Conservation (phyloP, 192 early-diverging fungal genomes). For the Mycoemilia scoparia region DNA sequence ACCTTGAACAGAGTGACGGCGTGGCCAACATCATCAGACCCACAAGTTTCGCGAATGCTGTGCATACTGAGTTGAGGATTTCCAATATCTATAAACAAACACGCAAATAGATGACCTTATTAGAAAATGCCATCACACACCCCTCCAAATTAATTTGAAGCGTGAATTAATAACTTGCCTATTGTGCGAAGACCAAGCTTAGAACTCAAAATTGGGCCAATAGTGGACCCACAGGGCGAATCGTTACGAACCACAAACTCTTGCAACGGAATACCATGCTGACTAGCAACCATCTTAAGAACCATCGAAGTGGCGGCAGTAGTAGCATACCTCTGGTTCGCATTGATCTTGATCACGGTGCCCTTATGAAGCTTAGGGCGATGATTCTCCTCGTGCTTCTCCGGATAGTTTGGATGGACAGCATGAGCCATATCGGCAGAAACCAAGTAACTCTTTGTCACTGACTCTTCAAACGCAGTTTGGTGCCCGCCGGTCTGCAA, state of each 20-base stretch:
- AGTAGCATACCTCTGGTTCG: slow-evolving; percentile 82
- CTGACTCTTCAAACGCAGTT: slow-evolving; percentile 65
- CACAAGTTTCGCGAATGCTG: slow-evolving; percentile 82
- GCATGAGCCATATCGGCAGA: slow-evolving; percentile 91
- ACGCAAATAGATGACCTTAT: too few species aligned
- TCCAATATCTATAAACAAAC: slow-evolving; percentile 92
- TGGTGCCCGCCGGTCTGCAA: slow-evolving; percentile 24
- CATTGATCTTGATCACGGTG: slow-evolving; percentile 90
- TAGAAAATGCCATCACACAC: background rate
- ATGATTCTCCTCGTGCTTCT: slow-evolving; percentile 90
- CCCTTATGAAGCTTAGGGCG: slow-evolving; percentile 82
- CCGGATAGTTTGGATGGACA: slow-evolving; percentile 72
- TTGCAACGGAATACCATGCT: slow-evolving; percentile 65
- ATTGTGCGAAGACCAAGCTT: slow-evolving; percentile 89
- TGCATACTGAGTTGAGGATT: slow-evolving; percentile 96
- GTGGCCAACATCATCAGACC: slow-evolving; percentile 68
- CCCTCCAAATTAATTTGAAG: too few species aligned
- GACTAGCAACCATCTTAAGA: slow-evolving; percentile 59
- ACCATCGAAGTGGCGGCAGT: slow-evolving; percentile 53
- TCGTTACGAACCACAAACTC: slow-evolving; percentile 88
- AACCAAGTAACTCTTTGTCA: slow-evolving; percentile 73
- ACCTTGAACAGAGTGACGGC: slow-evolving; percentile 75
- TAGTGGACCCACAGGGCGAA: slow-evolving; percentile 85
- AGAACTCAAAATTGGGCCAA: slow-evolving; percentile 89
- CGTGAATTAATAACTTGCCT: too few species aligned